These are phyloP conservation scores for Periconia macrospinosa DNA, from an alignment of 2,329 filamentous ascomycete genomes.

Conservation along the genomic window DNA sequence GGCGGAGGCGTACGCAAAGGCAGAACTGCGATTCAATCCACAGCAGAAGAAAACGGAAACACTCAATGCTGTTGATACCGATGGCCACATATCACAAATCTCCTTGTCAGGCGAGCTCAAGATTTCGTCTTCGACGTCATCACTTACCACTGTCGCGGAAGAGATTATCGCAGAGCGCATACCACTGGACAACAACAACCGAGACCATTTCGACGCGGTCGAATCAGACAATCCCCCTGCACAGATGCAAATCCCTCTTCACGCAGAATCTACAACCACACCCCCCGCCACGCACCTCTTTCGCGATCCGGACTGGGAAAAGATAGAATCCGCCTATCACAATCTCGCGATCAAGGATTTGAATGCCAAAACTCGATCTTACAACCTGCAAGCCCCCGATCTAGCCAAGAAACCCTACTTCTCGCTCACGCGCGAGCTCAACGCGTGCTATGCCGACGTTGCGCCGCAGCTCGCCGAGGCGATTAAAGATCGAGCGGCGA, in stretches of 20 bases:
- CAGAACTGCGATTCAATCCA: constrained; percentile 70
- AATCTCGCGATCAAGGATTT: constrained; percentile 74
- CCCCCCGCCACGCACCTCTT: constrained; percentile 59
- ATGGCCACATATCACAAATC: constrained; percentile 53
- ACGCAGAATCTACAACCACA: constrained; percentile 30
- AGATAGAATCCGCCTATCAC: constrained; percentile 73
- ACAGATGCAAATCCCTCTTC: constrained; percentile 16
- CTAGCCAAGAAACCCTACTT: constrained; percentile 94
- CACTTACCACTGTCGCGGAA: constrained; percentile 23
- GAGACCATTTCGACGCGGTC: not conserved
- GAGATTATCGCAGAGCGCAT: constrained; percentile 29
- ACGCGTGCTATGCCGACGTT: constrained; percentile 80
- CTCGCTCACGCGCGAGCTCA: constrained; percentile 78
- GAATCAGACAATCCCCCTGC: constrained; percentile 11
- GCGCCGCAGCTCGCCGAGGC: constrained; percentile 73
- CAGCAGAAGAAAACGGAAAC: constrained; percentile 47
- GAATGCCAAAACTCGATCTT: constrained; percentile 79
- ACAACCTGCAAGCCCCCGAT: constrained; percentile 93
- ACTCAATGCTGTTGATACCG: constrained; percentile 46
- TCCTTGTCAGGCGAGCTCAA: constrained; percentile 50
- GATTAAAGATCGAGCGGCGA: constrained; percentile 69
- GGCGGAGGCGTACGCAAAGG: constrained; percentile 73
- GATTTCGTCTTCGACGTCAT: constrained; percentile 14
- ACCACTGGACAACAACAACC: constrained; percentile 10
- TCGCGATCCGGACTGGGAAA: constrained; percentile 76